Base-by-base conservation (phyloP, 345 rosid genomes). In the Aquilaria yunnanensis region DNA sequence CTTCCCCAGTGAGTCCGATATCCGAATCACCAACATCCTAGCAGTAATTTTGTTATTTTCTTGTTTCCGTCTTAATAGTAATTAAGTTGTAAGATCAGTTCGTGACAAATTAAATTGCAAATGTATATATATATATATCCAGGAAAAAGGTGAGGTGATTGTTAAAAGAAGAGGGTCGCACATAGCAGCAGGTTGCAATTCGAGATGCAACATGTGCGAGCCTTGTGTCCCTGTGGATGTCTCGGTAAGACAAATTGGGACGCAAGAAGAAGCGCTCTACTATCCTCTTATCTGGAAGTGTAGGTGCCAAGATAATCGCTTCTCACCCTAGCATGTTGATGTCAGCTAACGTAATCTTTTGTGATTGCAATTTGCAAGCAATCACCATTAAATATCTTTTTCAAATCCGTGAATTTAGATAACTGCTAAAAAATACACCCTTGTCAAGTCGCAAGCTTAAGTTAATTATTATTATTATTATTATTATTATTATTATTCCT, bases 261-360 rank as follows among this genome's bases (percentile, higher is more conserved):
- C 48, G 8, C 33, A 64, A 47, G 68, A 64, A 32, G 47, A 56
- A 32, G 61, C 55, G 61, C 23, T 23, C 23, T 64, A 64, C 68
- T 64, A 64, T 57, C 61, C 68, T 55, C 60, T 13, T 32, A 61
- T 64, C 32, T 64, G 68, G 68, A 59, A 64, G 48, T 64, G 68
- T 61, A 47, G 31, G 6, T 64, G 68, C 68, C 61, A 16, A 47
- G 59, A 56, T 23, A 64, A 12, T 7, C 55, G 54, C 32, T 64
- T 55, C 33, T 51, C 68, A 10, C 68, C 68, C 1, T 64, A 23
- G 23, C 23, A 16, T 16, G 16, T 16, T 16, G 16, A 16, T 16
- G 23, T 23, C 23, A 23, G 23, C 23, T 23, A 23, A 23, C 23
- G 23, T 23, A 23, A 23, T 23, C 23, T 23, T 23, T 23, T 23